Evolutionary conservation across 2,329 filamentous ascomycete species (phyloP).

Genomic region (Neurospora sp.): DNA sequence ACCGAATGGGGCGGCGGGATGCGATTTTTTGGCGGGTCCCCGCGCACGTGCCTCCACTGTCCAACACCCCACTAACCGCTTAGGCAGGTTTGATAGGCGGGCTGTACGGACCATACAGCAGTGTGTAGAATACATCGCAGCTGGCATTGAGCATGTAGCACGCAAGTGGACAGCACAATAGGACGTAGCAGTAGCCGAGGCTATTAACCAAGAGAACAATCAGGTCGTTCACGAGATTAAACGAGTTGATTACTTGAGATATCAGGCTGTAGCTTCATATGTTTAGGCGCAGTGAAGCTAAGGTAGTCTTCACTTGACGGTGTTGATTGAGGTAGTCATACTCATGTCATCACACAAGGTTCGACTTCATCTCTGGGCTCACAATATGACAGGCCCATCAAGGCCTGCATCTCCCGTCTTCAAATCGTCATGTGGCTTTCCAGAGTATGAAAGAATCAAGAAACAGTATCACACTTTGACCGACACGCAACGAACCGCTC

Average conservation of each 20-base stretch:
- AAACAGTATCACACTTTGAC: not conserved
- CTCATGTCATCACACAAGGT: not conserved
- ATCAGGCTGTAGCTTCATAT: not conserved
- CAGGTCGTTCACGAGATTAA: not conserved
- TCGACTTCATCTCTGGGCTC: not conserved
- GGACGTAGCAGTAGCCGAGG: not conserved
- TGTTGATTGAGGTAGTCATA: not conserved
- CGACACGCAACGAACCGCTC: not conserved
- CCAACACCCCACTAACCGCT: not conserved
- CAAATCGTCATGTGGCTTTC: not conserved
- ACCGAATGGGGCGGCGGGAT: not conserved
- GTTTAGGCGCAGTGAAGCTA: not conserved
- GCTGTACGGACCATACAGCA: not conserved
- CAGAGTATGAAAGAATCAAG: not conserved
- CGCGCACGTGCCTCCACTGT: not conserved
- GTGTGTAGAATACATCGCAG: not conserved
- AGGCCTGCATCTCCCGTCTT: not conserved
- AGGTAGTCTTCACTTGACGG: not conserved
- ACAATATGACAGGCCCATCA: not conserved
- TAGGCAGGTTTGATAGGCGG: not conserved
- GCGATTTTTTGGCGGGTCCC: slow-evolving; percentile 1
- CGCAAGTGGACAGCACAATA: not conserved
- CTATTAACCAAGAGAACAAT: not conserved
- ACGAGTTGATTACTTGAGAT: not conserved
- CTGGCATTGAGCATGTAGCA: not conserved